Percentiles rank a stretch among this genome's conserved stretches.
phyloP scores from a whole-genome alignment of 2,329 filamentous ascomycete genomes.

The Thelonectria rubi region DNA sequence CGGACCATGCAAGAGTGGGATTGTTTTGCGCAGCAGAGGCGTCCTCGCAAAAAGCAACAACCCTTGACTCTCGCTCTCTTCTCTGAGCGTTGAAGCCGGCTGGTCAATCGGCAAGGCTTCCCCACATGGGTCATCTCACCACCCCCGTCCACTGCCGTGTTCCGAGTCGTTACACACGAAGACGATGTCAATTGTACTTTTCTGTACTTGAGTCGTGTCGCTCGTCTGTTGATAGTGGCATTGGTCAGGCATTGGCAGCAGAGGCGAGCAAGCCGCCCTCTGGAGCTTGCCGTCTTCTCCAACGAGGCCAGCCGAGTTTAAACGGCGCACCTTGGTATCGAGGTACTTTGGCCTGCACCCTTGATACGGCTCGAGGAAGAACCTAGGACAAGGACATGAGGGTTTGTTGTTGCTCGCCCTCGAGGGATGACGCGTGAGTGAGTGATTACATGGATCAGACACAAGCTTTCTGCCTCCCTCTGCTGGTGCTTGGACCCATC shows the following conservation, averaged over 20 bases:
- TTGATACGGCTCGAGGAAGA: not conserved
- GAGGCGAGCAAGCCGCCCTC: not conserved
- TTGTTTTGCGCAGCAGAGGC: not conserved
- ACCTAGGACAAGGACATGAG: not conserved
- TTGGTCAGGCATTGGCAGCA: constrained; percentile 6
- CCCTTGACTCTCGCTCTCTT: constrained; percentile 27
- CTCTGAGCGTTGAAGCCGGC: not conserved
- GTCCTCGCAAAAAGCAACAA: not conserved
- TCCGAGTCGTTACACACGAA: constrained; percentile 36
- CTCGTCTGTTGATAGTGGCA: not conserved
- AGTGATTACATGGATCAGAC: constrained; percentile 16
- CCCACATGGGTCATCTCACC: constrained; percentile 43
- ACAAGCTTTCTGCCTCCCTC: constrained; percentile 10
- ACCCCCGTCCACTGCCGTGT: constrained; percentile 42
- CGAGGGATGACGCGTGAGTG: constrained; percentile 11
- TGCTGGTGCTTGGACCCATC: constrained; percentile 3
- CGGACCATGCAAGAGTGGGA: constrained; percentile 4
- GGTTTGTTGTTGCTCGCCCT: not conserved
- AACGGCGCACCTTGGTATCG: not conserved
- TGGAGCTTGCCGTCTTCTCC: not conserved
- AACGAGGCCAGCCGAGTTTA: not conserved
- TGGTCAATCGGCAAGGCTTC: constrained; percentile 31
- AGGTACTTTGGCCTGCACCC: not conserved
- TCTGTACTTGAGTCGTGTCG: not conserved
- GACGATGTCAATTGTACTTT: constrained; percentile 11